phyloP scores from a whole-genome alignment of 2,329 filamentous ascomycete species.

The Pseudonectria buxi region DNA sequence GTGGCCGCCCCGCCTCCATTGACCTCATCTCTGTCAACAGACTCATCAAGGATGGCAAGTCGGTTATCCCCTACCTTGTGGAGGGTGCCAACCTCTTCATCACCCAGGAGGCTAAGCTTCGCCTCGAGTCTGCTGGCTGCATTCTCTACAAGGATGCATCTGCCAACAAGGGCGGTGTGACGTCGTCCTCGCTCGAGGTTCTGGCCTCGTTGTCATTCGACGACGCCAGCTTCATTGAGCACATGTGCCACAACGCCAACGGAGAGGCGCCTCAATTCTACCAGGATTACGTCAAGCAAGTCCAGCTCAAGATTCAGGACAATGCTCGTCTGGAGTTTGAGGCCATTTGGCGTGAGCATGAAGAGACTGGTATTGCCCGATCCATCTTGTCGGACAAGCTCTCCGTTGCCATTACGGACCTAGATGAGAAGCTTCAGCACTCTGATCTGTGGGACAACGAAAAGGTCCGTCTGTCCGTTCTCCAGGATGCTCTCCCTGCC shows the following conservation, averaged over 20 bases:
- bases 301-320: conserved; percentile 83
- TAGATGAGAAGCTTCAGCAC: conserved; percentile 92
- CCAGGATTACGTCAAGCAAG: conserved; percentile 82
- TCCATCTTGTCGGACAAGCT: conserved; percentile 89
- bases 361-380: conserved; percentile 69
- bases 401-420: conserved; percentile 85
- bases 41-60: conserved; percentile 86
- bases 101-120: conserved; percentile 94
- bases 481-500: conserved; percentile 78
- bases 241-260: conserved; percentile 79
- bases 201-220: conserved; percentile 92
- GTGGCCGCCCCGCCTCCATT: conserved; percentile 93
- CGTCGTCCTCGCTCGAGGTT: conserved; percentile 92
- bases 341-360: conserved; percentile 93
- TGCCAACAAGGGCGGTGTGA: conserved; percentile 97
- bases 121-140: conserved; percentile 89
- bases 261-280: conserved; percentile 86
- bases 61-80: conserved; percentile 85
- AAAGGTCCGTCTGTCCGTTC: conserved; percentile 67
- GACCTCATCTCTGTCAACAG: conserved; percentile 81
- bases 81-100: conserved; percentile 98
- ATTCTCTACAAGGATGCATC: conserved; percentile 96
- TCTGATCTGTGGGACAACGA: conserved; percentile 87
- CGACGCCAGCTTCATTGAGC: conserved; percentile 75
- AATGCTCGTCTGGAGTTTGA: conserved; percentile 95